Base-by-base conservation (phyloP, 2,329 filamentous ascomycete species). In the Stagonosporopsis rhizophila region DNA sequence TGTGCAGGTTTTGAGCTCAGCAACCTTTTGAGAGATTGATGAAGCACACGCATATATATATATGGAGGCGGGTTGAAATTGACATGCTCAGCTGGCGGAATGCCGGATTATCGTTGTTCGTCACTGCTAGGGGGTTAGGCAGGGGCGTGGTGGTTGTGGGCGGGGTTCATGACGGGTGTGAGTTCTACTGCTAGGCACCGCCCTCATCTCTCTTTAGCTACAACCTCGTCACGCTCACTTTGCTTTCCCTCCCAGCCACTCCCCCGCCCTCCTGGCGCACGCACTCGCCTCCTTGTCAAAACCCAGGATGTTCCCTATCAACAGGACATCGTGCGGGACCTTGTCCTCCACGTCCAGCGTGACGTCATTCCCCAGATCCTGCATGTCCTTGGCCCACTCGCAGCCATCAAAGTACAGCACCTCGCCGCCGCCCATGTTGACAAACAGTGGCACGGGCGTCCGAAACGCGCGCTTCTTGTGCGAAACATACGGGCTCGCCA, bases 321-420 rank as follows among this genome's bases (percentile, higher is more conserved):
- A 45, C 17, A 82, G 55, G 6, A 82, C 77, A 66, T 83, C 82
- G 62, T 84, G 82, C 19, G 76, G 75, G 4, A 74, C 78, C 9
- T 67, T 57, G 44, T 75, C 60, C 61, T 79, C 78, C 3, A 79
- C 67, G 59, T 79, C 72, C 12, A 80, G 55, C 47, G 73, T 72
- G 1, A 82, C 70, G 37, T 71, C 61, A 54, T 81, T 82, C 0
- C 79, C 80, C 38, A 68, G 64, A 12, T 62, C 62, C 52, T 63
- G 65, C 73, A 81, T 76, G 45, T 71, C 65, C 50, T 75, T 68
- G 22, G 67, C 73, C 64, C 77, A 77, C 61, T 72, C 68, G 12
- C 72, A 65, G 17, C 70, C 70, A 45, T 82, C 78, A 42, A 73
- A 71, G 48, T 68, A 78, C 44, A 83, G 60, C 2, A 81, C 53